Base-by-base conservation (phyloP, 257 asterid genomes). In the Nicotiana noctiflora region DNA sequence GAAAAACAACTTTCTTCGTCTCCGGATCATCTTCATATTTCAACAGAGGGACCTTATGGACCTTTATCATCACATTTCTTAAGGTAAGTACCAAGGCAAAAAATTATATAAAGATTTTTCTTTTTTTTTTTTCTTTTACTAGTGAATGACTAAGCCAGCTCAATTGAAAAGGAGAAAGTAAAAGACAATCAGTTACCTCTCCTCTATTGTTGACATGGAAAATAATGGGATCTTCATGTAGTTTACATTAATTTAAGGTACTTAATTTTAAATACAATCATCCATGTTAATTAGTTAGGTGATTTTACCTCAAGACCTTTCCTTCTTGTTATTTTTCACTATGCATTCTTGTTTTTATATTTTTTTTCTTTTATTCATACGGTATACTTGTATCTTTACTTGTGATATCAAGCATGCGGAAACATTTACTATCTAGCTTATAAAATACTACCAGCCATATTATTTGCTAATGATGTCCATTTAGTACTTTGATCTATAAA, bases 21-120 rank as follows among this genome's bases (percentile, higher is more conserved):
- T 52, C 72, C 61, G 2, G 91, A 86, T 65, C 88, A 32, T 80
- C 88, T 89, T 70, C 79, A 87, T 83, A 88, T 88, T 44, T 89
- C 91, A 1, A 79, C 86, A 1, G 95, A 92, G 80, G 97, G 95
- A 82, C 97, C 97, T 1, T 88, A 91, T 40, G 92, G 88, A 46
- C 92, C 92, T 74, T 44, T 90, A 62, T 86, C 95, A 2, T 63
- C 86, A 31, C 80, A 70, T 78, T 78, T 78, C 46, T 44, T 78
- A 12, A 79, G 82, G 82, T 82, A 56, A 17, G 23, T 18, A 18
- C 62, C 23, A 53, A 53, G 59, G 59, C 3, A 0, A 1, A 18
- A 5, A 56, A 4, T 10, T 56, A 56, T 62, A 10, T 10, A 8
- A 1, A 62, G 17, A 3, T n/a, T 57, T 57, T 19, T n/a, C 13